Evolutionary conservation across 2,329 filamentous ascomycete genomes (phyloP).

Genomic region (Xenoacremonium recifei): DNA sequence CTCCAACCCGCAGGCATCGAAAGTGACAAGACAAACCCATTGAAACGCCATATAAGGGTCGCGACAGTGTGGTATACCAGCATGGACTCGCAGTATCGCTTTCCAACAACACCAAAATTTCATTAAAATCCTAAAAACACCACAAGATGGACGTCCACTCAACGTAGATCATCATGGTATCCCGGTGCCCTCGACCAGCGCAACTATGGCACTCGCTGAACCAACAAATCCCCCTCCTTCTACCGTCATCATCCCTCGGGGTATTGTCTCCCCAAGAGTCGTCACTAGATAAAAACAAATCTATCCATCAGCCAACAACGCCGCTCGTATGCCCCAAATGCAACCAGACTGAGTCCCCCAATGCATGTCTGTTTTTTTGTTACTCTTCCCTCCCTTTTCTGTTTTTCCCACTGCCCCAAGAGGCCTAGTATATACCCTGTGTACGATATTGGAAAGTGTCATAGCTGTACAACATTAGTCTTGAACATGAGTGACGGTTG

Average conservation of each 20-base stretch:
- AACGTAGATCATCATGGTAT: no score
- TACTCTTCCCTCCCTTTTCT: constrained; percentile 4
- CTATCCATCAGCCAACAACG: constrained; percentile 27
- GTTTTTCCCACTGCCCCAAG: constrained; percentile 3
- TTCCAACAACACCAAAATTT: no score
- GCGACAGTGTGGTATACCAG: no score
- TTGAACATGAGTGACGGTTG: background rate
- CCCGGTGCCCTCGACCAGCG: no score
- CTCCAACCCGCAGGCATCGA: no score
- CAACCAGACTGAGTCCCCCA: constrained; percentile 15
- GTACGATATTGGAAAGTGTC: constrained; percentile 87
- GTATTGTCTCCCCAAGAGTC: constrained; percentile 5
- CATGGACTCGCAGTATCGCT: no score
- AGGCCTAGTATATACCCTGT: constrained; percentile 74
- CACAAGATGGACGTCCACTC: no score
- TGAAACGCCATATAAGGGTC: no score
- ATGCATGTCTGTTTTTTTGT: background rate
- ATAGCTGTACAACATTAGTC: constrained; percentile 52
- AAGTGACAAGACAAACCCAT: no score
- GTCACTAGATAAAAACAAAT: no score
- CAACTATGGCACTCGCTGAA: background rate
- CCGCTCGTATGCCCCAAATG: constrained; percentile 22
- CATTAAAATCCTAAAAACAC: no score
- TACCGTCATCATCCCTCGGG: background rate
- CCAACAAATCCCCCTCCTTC: constrained; percentile 1